phyloP scores from a whole-genome alignment of 2,329 filamentous ascomycete species.

The Catunica adiposa region DNA sequence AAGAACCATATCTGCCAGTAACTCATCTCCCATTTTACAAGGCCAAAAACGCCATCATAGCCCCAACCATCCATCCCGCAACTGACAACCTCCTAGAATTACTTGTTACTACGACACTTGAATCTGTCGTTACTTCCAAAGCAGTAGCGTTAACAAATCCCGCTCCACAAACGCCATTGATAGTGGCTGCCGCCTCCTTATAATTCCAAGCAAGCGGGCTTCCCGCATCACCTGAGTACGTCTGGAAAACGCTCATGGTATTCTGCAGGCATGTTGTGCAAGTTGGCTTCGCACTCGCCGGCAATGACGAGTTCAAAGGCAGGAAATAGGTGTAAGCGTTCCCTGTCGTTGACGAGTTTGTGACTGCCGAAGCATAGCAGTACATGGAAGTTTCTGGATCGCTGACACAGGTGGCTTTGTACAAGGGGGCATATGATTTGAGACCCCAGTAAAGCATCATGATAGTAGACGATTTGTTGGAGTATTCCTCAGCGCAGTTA shows the following conservation, averaged over 20 bases:
- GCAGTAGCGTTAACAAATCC: constrained; percentile 38
- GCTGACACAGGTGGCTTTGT: constrained; percentile 64
- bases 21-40: neutral
- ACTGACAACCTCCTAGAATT: neutral
- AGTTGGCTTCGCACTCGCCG: constrained; percentile 47
- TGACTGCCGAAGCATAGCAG: constrained; percentile 70
- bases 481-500: constrained; percentile 59
- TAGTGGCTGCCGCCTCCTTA: constrained; percentile 48
- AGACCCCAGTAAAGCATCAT: constrained; percentile 61
- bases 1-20: too few relatives aligned
- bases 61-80: neutral
- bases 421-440: constrained; percentile 59
- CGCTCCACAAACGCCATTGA: constrained; percentile 50
- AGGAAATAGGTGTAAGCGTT: constrained; percentile 76
- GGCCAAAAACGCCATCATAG: neutral
- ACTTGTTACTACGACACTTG: neutral
- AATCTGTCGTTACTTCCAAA: constrained; percentile 20
- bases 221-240: constrained; percentile 46
- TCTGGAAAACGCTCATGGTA: constrained; percentile 68
- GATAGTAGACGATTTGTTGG: constrained; percentile 50
- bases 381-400: constrained; percentile 51
- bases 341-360: constrained; percentile 51
- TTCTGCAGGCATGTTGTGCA: constrained; percentile 63
- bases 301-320: constrained; percentile 58
- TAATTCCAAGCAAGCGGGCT: constrained; percentile 57